phyloP scores from a whole-genome alignment of 805 yeast species.

The Zygotorulaspora danielsina region DNA sequence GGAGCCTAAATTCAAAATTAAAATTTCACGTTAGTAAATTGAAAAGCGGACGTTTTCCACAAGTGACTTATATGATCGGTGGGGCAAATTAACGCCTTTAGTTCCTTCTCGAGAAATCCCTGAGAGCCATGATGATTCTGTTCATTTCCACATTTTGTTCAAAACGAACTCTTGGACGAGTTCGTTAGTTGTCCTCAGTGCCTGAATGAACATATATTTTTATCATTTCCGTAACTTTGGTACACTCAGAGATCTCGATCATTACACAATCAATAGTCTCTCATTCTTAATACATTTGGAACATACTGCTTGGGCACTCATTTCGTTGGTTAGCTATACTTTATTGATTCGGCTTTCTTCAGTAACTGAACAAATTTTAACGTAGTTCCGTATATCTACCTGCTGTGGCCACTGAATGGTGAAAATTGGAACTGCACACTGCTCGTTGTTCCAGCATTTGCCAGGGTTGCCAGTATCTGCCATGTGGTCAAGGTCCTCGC shows the following conservation, averaged over 20 bases:
- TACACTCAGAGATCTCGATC: too few species aligned
- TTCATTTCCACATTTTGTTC: not conserved
- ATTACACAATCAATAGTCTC: not conserved
- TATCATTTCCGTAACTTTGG: too few species aligned
- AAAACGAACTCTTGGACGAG: too few species aligned
- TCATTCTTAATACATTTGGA: not conserved
- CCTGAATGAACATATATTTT: too few species aligned
- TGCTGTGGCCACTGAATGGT: not conserved
- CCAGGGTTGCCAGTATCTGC: not conserved
- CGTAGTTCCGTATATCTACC: conserved; percentile 5
- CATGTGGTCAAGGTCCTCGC: not conserved
- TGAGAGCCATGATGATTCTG: not conserved
- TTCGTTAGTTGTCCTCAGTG: too few species aligned
- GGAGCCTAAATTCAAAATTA: conserved; percentile 49
- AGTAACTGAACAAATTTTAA: conserved; percentile 1
- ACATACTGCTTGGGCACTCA: conserved; percentile 38
- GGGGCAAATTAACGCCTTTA: too few species aligned
- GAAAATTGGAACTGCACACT: not conserved
- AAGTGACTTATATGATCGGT: too few species aligned
- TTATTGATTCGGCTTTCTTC: conserved; percentile 8
- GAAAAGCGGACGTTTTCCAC: too few species aligned
- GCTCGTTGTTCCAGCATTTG: not conserved
- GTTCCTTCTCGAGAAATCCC: too few species aligned
- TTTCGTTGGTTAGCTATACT: conserved; percentile 28
- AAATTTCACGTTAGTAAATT: conserved; percentile 21